A percentile compares a stretch with the other conserved stretches of the same genome.
phyloP scores from a whole-genome alignment of 1,284 basidiomycete genomes.

The Austroboletus rostrupii region DNA sequence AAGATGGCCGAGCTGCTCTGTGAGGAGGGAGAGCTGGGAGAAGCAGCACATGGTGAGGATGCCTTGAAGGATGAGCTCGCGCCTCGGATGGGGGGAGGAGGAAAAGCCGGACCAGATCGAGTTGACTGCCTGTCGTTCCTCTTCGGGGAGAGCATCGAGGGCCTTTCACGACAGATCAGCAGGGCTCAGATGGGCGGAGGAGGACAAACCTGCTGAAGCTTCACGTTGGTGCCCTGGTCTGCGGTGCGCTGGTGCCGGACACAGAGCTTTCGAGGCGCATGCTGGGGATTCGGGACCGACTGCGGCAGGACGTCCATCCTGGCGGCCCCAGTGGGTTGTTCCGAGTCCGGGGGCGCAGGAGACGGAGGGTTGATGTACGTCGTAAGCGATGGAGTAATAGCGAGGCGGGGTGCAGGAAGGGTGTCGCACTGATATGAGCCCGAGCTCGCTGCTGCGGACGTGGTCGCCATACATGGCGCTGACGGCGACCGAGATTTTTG shows the following conservation, averaged over 20 bases:
- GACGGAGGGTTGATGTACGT: slow-evolving; percentile 15
- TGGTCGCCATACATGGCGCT: slow-evolving; percentile 12
- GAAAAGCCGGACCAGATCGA: slow-evolving; percentile 97
- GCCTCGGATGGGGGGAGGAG: slow-evolving; percentile 85
- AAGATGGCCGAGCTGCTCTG: slow-evolving; percentile 85
- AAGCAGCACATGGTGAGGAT: slow-evolving; percentile 99
- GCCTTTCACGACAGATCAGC: slow-evolving; percentile 51
- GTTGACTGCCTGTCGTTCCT: slow-evolving; percentile 88
- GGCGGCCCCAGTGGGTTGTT: neutral
- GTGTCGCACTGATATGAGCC: slow-evolving; percentile 62
- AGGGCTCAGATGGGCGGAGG: neutral
- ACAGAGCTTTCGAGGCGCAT: slow-evolving; percentile 70
- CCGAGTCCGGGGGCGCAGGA: slow-evolving; percentile 12
- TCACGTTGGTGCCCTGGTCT: slow-evolving; percentile 90
- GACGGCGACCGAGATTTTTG: neutral
- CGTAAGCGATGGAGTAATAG: slow-evolving; percentile 17
- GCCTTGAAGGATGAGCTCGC: slow-evolving; percentile 93
- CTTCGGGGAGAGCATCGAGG: slow-evolving; percentile 85
- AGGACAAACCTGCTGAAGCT: slow-evolving; percentile 78
- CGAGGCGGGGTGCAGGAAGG: slow-evolving; percentile 59
- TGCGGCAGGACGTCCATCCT: slow-evolving; percentile 8
- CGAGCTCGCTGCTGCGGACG: slow-evolving; percentile 16
- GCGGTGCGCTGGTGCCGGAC: slow-evolving; percentile 96
- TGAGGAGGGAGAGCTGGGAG: slow-evolving; percentile 95
- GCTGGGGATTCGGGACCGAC: slow-evolving; percentile 15